Evolutionary conservation across 2,329 filamentous ascomycete genomes (phyloP), one percentile per base, ranked within the genome.

Genomic region (Colletotrichum magnum): DNA sequence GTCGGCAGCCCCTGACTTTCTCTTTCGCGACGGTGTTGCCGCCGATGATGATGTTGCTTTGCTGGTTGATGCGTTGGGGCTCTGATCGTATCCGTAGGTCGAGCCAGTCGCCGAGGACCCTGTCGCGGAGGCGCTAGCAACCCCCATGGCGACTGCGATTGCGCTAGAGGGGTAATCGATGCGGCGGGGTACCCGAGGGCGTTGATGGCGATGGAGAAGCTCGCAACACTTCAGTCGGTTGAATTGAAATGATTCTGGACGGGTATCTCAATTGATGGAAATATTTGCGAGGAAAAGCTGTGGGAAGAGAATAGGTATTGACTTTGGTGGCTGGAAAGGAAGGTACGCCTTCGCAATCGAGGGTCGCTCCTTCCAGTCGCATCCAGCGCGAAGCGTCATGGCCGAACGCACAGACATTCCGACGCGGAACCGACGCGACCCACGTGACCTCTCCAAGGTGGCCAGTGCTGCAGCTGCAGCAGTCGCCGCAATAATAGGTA

Each of bases 1-100:
- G 2, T 50, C 52, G 1, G 5, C 4, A 16, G 18, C n/a, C 21
- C 15, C 13, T 4, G 66, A 28, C 12, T 65, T 69, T 21, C 66
- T 18, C 57, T 69, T 69, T 13, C 54, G 10, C 13, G 21, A 32
- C 5, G 62, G n/a, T 6, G 66, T 47, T 4, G 48, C 26, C 21
- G 41, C 47, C 12, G 32, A 13, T 2, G 10, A 16, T n/a, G 39
- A 18, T 0, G 26, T 9, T 39, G 32, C 10, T 47, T 5, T n/a
- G 13, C 12, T 26, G 28, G 61, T 28, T 47, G 43, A 24, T 24
- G 18, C 28, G 15, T 6, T 28, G 45, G 13, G 2, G 13, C 36
- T 52, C 5, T 56, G 24, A 7, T 13, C 18, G 4, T 16, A 7
- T 21, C 24, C 36, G 12, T 56, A 21, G 6, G 41, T n/a, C 45